Base-by-base conservation (phyloP, 1,139 yeast species). In the Candida sp. region DNA sequence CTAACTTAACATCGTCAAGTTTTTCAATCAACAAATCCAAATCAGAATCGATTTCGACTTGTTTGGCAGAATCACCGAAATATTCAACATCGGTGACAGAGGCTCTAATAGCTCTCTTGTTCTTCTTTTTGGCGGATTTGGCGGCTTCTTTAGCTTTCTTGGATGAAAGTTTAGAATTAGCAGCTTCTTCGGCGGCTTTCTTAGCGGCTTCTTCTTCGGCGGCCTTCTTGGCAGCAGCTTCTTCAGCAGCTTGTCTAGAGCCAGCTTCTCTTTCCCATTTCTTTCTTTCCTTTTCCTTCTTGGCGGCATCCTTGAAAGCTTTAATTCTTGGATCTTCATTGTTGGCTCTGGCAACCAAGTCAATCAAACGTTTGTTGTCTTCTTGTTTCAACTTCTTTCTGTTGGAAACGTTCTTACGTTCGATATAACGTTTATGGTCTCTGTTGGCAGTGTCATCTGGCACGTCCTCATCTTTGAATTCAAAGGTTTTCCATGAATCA, bases 181-280 rank as follows among this genome's bases (percentile, higher is more conserved):
- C 87, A 43, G 82, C 95, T 44, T 79, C 89, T 66, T 84, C 95
- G 45, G 87, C 89, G 58, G 85, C 87, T 60, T 79, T 81, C 58
- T 79, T 79, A 45, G 87, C 87, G 53, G 81, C 83, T 30, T 58
- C 77, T 62, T 87, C 97, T 52, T 86, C 96, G 53, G 87, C 96
- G 54, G 88, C 95, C 69, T 83, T 84, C 58, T 84, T 87, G 59
- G 81, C 81, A 56, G 78, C 77, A 41, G 90, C 95, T 61, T 85
- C 95, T 64, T 83, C 93, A 46, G 96, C 97, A 50, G 93, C 98
- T 64, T 90, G 86, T 77, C 98, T 87, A 37, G 96, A 82, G 55
- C 97, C 98, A 45, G 98, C 96, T 67, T 91, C 99, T 68, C 85
- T 87, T 68, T 93, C 99, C 98, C 98, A 91, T 72, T 91, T 93